A percentile compares a stretch with the other conserved stretches of the same genome.
These are phyloP conservation scores for Apophysomyces ossiformis DNA, from an alignment of 371 early-diverging fungal genomes.

Conservation along the genomic window DNA sequence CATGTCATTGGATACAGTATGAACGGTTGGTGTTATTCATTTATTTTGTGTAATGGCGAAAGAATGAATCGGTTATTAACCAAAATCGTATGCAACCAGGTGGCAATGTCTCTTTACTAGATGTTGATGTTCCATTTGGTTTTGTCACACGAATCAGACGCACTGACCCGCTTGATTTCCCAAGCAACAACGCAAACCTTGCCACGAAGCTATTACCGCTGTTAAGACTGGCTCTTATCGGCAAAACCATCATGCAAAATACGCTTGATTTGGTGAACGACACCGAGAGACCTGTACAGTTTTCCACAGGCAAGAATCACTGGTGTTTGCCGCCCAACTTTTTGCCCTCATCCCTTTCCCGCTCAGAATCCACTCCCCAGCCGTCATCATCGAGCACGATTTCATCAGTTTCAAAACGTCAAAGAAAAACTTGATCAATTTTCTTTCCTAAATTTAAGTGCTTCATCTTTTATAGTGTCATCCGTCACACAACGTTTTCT, in stretches of 20 bases:
- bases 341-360: not conserved
- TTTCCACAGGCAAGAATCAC: not conserved
- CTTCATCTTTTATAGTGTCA: no score
- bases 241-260: not conserved
- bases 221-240: not conserved
- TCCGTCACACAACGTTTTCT: no score
- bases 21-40: not conserved
- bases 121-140: not conserved
- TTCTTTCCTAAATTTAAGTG: no score
- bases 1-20: not conserved
- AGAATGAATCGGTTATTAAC: not conserved
- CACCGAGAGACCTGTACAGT: not conserved
- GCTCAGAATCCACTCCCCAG: no score
- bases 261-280: not conserved
- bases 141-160: not conserved
- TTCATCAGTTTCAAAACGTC: no score
- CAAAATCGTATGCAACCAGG: not conserved
- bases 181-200: not conserved
- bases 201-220: not conserved
- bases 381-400: no score
- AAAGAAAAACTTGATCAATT: no score
- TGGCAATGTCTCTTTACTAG: not conserved
- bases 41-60: not conserved
- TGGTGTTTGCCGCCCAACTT: conserved; percentile 1
- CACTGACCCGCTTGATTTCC: conserved; percentile 4